Conservation (phyloP, 805 yeast species). For the Schwanniomyces occidentalis region DNA sequence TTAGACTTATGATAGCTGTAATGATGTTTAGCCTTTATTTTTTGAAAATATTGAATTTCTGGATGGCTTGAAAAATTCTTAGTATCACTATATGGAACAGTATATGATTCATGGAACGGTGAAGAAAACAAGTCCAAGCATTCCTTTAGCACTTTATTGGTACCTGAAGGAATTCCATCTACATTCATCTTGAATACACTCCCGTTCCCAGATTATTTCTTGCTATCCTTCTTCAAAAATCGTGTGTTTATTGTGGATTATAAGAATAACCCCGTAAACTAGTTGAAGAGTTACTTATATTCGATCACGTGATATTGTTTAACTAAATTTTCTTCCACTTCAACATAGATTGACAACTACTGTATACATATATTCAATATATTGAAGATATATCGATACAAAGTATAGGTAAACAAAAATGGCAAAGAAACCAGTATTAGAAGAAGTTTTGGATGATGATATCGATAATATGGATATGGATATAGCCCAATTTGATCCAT, state of each 20-base stretch:
- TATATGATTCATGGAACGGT: slow-evolving; percentile 12
- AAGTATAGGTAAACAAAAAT: too few relatives aligned
- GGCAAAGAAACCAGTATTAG: slow-evolving; percentile 64
- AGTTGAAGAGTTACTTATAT: too few relatives aligned
- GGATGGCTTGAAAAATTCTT: slow-evolving; percentile 27
- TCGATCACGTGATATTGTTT: too few relatives aligned
- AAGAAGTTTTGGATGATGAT: slow-evolving; percentile 80
- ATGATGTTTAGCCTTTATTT: slow-evolving; percentile 36
- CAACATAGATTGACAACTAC: too few relatives aligned
- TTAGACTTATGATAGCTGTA: slow-evolving; percentile 37
- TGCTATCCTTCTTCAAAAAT: too few relatives aligned
- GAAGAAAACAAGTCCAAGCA: slow-evolving; percentile 22
- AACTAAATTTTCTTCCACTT: too few relatives aligned
- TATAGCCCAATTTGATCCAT: slow-evolving; percentile 82
- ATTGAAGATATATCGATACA: too few relatives aligned
- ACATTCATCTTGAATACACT: slow-evolving; percentile 11
- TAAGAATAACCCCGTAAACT: too few relatives aligned
- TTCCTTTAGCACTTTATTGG: slow-evolving; percentile 24
- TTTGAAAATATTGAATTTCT: slow-evolving; percentile 39
- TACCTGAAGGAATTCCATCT: slow-evolving; percentile 12
- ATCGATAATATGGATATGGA: slow-evolving; percentile 94
- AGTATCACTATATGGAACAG: neutral
- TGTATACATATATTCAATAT: too few relatives aligned
- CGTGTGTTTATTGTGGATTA: too few relatives aligned
- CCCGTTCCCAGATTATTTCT: too few relatives aligned